Base-by-base conservation (phyloP, 2,329 filamentous ascomycete species). In the Neurospora sp. region DNA sequence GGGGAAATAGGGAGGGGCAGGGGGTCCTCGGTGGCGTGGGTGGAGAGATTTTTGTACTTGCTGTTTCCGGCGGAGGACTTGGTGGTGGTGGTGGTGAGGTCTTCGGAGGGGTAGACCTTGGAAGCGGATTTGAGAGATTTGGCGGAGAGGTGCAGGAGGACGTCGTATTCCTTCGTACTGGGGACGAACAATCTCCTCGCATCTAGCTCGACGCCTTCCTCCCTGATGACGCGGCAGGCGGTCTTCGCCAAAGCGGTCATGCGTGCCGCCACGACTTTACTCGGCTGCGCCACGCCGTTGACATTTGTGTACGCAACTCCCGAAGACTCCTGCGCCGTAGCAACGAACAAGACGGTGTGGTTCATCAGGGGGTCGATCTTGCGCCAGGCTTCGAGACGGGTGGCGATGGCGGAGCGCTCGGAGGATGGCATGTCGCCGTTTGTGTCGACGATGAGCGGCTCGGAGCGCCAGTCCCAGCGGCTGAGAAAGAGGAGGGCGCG, bases 341-440 rank as follows among this genome's bases (percentile, higher is more conserved):
- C 93, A 4, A 91, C 91, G 76, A 97, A 92, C 46, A 98, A 82
- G 19, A 91, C 90, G 2, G 92, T 87, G 72, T 89, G 89, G 80
- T 96, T 97, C 89, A 98, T 92, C 68, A 86, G 89, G 0, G 94
- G 93, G 76, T 99, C 96, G 69, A 96, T 89, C 73, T 91, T 93
- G 70, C 96, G 87, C 93, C 93, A 97, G 15, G 91, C 90, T 72
- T 93, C 88, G 70, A 98, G 90, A 23, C 91, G 89, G 4, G 89
- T 91, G 43, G 84, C 85, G 73, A 96, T 89, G 2, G 84, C 82
- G 39, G 86, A 81, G 11, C 90, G 84, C 38, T 91, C 87, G 11
- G 86, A 82, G 8, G 83, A 80, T 8, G 86, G 86, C 76, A 96
- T 84, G 15, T 89, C 86, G 71, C 85, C 86, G 11, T 88, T 86